Evolutionary conservation across 208 protist species (phyloP), one percentile per base, ranked within the genome.

Genomic region (Acanthamoeba triangularis): DNA sequence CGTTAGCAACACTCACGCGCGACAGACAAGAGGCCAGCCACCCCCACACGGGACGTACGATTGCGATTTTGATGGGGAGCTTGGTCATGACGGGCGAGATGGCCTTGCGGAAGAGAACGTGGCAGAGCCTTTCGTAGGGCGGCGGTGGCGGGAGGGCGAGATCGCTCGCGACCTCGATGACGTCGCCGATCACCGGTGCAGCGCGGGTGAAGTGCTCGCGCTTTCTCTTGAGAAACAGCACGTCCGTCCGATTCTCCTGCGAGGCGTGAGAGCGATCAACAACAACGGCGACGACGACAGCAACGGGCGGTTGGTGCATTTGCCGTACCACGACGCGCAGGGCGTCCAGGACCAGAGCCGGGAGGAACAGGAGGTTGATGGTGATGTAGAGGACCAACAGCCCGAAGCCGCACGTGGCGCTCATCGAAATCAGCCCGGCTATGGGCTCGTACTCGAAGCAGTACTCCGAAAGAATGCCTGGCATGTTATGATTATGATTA

Each of bases 381-480:
- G 20, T 37, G n/a, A 90, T 20, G 49, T 90, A 90, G 18, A 69
- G 54, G 18, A 90, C 16, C 28, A 67, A 20, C 56, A 90, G 56
- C 8, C 54, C 82, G 14, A 90, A 47, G 33, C 14, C 82, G 44
- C 82, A 90, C 14, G 82, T 67, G 56, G 82, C 8, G 82, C 54
- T 69, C 54, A 90, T 14, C 28, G 56, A 90, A 35, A 90, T 23
- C 4, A 90, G 14, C 3, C 82, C 82, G 0, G 49, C 18, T 13
- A 90, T 67, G 23, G 56, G 82, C 49, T 90, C 8, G 47, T 90
- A 69, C 54, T 67, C 82, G 44, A 67, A 59, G 30, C 28, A 67
- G 56, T 65, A 90, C 49, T 67, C 82, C n/a, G 82, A 90, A 3
- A 90, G 82, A 16, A 90, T 90, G 30, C 82, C 82, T 90, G 23